These are phyloP conservation scores for Calocybe indica DNA, from an alignment of 768 basidiomycete species.

Conservation along the genomic window DNA sequence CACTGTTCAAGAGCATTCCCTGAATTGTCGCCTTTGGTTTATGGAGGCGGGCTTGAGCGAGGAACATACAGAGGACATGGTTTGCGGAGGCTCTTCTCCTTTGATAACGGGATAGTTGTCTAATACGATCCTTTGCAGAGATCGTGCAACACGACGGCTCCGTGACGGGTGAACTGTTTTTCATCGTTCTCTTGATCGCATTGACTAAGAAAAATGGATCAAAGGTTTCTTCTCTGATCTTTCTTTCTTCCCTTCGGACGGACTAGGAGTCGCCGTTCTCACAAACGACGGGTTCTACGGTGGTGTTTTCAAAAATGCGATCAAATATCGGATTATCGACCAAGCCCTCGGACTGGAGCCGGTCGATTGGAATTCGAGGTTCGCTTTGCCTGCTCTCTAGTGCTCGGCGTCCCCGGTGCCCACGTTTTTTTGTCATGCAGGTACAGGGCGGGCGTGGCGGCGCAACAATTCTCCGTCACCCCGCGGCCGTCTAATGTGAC, in stretches of 20 bases:
- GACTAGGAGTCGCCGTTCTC: slow-evolving; percentile 15
- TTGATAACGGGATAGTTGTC: slow-evolving; percentile 4
- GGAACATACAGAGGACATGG: slow-evolving; percentile 13
- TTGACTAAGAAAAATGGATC: neutral
- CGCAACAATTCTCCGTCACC: neutral
- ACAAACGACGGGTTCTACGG: slow-evolving; percentile 15
- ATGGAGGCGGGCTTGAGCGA: slow-evolving; percentile 16
- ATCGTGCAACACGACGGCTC: slow-evolving; percentile 10
- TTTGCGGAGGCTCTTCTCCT: neutral
- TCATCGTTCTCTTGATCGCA: neutral
- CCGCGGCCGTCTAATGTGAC: slow-evolving; percentile 1
- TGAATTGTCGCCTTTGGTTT: slow-evolving; percentile 15
- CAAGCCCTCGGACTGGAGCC: slow-evolving; percentile 13
- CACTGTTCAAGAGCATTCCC: slow-evolving; percentile 9
- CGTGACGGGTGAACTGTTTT: slow-evolving; percentile 6
- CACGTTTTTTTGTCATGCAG: slow-evolving; percentile 2
- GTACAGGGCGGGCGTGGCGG: neutral
- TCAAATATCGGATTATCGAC: slow-evolving; percentile 16
- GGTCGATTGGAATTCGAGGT: slow-evolving; percentile 13
- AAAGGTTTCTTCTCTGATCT: slow-evolving; percentile 13
- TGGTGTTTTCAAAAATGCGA: slow-evolving; percentile 3
- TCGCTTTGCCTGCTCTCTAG: neutral
- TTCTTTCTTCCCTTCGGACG: slow-evolving; percentile 12
- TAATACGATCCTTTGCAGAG: neutral
- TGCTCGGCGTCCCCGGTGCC: neutral